Evolutionary conservation across 495 filamentous ascomycete species (phyloP), one percentile per base, ranked within the genome.

Genomic region (Penicillium macrosclerotiorum): DNA sequence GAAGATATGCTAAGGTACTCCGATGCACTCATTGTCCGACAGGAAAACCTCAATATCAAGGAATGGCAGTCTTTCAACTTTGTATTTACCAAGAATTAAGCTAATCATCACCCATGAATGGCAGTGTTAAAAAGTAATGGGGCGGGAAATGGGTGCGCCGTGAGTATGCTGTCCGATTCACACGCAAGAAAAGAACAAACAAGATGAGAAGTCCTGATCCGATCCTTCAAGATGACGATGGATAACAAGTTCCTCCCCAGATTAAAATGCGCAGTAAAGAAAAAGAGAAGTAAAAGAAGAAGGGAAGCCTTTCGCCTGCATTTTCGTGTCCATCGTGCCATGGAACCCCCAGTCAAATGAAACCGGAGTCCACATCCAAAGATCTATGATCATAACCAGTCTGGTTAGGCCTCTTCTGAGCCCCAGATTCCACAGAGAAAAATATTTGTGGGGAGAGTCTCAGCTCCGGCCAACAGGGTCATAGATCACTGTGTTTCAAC

Each of bases 281-380:
- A 29, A 27, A 52, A 45, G 20, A 33, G 50, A 36, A 45, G 31
- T 34, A 57, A 47, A 46, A 54, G 52, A 42, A 48, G 30, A 34
- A 41, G 44, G 39, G 26, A 53, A 40, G 27, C 34, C 39, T 52
- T 31, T n/a, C n/a, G 32, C 46, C 47, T 37, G 38, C 36, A 58
- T 61, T 57, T 61, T 63, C 60, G 52, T 61, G 44, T 62, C 51
- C 54, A 57, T 67, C 59, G 42, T 67, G 47, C 50, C 47, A 37
- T 40, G 31, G 47, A 42, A 19, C 40, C 13, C 33, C 9, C 23
- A 32, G 26, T 42, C 9, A 35, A 30, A 23, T 19, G 42, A 25
- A 22, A 36, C 14, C 33, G 23, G 26, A 39, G 19, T 42, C 32
- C 39, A 33, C 33, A 41, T 27, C n/a, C n/a, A n/a, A 37, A 29